A percentile compares a stretch with the other conserved stretches of the same genome.
These are phyloP conservation scores for Inga laurina DNA, from an alignment of 306 rosid genomes.

Conservation along the genomic window DNA sequence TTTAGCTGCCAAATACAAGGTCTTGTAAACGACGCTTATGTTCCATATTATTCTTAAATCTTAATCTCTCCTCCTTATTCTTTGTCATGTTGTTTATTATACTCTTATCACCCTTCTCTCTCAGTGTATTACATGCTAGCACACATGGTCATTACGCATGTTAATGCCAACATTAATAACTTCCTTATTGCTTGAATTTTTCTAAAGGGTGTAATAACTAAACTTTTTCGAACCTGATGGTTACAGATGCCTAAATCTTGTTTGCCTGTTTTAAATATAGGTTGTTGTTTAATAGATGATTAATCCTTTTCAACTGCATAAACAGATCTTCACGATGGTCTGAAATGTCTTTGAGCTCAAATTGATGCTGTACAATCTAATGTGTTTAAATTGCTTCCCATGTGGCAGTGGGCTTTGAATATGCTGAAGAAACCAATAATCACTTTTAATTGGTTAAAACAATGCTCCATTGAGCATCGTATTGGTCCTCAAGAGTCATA, in stretches of 20 bases:
- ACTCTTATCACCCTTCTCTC: neutral
- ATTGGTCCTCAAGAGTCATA: constrained; percentile 88
- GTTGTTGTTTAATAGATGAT: constrained; percentile 20
- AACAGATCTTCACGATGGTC: constrained; percentile 18
- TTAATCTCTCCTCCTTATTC: constrained; percentile 6
- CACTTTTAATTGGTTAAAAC: constrained; percentile 79
- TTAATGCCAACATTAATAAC: constrained; percentile 2
- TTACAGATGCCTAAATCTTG: constrained; percentile 9
- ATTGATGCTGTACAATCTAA: constrained; percentile 30
- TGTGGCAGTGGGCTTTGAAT: constrained; percentile 91
- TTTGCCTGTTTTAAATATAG: constrained; percentile 21
- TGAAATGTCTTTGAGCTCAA: constrained; percentile 12
- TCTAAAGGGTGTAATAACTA: neutral
- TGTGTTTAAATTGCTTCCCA: constrained; percentile 20
- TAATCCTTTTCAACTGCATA: constrained; percentile 7
- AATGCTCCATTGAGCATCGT: constrained; percentile 92
- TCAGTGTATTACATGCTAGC: neutral
- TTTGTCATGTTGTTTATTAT: constrained; percentile 3
- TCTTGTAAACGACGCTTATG: constrained; percentile 33
- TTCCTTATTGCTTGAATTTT: constrained; percentile 3
- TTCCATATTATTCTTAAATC: constrained; percentile 18
- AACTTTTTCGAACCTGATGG: neutral
- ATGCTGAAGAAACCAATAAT: constrained; percentile 89
- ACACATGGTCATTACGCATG: neutral
- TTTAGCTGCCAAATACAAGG: constrained; percentile 95